A percentile compares a stretch with the other conserved stretches of the same genome.
phyloP scores from a whole-genome alignment of 768 basidiomycete genomes.

The Rhodotorula taiwanensis region DNA sequence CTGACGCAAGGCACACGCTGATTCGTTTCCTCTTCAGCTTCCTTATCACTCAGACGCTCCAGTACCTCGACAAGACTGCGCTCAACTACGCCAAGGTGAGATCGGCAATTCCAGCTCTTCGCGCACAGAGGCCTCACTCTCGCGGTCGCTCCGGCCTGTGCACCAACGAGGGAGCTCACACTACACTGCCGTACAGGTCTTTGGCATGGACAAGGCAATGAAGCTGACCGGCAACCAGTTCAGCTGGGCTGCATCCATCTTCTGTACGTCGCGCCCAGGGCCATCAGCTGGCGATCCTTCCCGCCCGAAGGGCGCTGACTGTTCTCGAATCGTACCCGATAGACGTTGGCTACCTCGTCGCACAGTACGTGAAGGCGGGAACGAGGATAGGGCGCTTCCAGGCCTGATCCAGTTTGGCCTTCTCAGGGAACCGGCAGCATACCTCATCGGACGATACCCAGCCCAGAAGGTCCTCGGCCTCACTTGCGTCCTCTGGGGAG shows the following conservation, averaged over 20 bases:
- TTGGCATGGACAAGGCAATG: conserved; percentile 22
- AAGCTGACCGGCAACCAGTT: conserved; percentile 2
- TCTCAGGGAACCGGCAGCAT: background rate
- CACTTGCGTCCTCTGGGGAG: conserved; percentile 45
- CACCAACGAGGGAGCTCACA: background rate
- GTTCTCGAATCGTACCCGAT: too few species aligned
- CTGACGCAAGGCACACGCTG: background rate
- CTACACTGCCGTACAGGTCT: conserved; percentile 1
- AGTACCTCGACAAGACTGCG: conserved; percentile 41
- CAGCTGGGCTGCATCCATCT: conserved; percentile 14
- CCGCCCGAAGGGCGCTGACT: too few species aligned
- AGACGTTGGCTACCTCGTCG: conserved; percentile 10
- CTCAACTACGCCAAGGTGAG: conserved; percentile 25
- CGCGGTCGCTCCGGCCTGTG: background rate
- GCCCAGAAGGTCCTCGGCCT: conserved; percentile 44
- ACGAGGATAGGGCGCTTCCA: too few species aligned
- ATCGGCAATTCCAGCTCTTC: background rate
- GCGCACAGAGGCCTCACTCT: too few species aligned
- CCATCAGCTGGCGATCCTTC: background rate
- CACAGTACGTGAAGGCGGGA: background rate
- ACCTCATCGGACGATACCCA: conserved; percentile 41
- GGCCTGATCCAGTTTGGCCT: too few species aligned
- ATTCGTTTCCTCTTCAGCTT: conserved; percentile 34
- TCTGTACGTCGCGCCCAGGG: conserved; percentile 7
- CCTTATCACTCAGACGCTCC: conserved; percentile 43